Conservation (phyloP, 2,329 filamentous ascomycete genomes). For the Talaromyces sp. region DNA sequence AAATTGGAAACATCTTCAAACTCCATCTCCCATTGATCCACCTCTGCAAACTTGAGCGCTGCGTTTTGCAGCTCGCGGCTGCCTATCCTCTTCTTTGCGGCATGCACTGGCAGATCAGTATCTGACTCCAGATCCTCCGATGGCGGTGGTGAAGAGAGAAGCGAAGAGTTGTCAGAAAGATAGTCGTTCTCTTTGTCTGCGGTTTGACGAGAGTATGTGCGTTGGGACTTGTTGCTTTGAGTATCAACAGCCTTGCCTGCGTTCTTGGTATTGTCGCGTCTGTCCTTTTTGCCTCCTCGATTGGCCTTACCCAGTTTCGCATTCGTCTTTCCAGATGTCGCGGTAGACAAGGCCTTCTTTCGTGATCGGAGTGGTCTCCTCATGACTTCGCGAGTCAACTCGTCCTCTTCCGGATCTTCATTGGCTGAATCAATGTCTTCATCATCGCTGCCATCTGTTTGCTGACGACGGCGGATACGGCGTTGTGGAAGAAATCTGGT, state of each 20-base stretch:
- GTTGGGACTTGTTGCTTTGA: conserved; percentile 6
- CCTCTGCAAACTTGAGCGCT: conserved; percentile 40
- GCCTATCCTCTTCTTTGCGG: conserved; percentile 22
- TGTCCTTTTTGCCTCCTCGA: conserved; percentile 20
- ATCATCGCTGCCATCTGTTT: conserved; percentile 23
- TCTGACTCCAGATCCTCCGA: conserved; percentile 30
- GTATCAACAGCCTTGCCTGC: not conserved
- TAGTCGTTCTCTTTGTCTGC: conserved; percentile 36
- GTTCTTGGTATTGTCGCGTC: conserved; percentile 19
- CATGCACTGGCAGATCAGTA: conserved; percentile 15
- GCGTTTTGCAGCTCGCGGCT: conserved; percentile 38
- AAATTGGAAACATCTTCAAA: conserved; percentile 38
- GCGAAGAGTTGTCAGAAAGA: conserved; percentile 26
- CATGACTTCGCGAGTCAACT: conserved; percentile 27
- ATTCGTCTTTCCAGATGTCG: conserved; percentile 23
- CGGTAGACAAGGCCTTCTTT: conserved; percentile 22
- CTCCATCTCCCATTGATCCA: conserved; percentile 44
- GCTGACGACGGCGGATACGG: conserved; percentile 27
- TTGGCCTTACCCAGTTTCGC: conserved; percentile 21
- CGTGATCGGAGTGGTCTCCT: conserved; percentile 19
- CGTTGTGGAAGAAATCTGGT: conserved; percentile 35
- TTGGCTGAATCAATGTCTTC: conserved; percentile 25
- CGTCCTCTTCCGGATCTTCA: conserved; percentile 36
- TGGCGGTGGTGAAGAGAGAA: conserved; percentile 32
- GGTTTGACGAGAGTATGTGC: conserved; percentile 20